phyloP scores from a whole-genome alignment of 2,329 filamentous ascomycete species.

The Botrytis medusae region DNA sequence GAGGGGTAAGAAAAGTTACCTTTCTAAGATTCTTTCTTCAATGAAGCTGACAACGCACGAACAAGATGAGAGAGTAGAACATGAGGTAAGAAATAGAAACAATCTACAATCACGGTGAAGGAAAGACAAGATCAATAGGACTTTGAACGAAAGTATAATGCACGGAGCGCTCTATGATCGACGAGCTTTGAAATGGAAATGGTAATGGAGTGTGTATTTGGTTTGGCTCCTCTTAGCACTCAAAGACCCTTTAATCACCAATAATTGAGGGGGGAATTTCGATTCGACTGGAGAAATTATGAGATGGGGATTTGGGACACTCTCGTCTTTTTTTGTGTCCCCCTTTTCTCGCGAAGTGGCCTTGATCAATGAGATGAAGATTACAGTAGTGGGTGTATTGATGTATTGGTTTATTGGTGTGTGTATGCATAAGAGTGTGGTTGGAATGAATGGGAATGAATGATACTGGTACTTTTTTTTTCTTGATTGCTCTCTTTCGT shows the following conservation, averaged over 20 bases:
- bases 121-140: constrained; percentile 21
- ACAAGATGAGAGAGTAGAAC: constrained; percentile 15
- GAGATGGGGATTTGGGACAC: background rate
- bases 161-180: constrained; percentile 32
- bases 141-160: constrained; percentile 20
- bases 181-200: constrained; percentile 16
- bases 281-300: background rate
- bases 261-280: background rate
- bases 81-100: constrained; percentile 23
- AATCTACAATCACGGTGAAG: constrained; percentile 27
- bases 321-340: background rate
- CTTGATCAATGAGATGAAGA: background rate
- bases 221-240: constrained; percentile 22
- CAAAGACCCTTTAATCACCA: constrained; percentile 24
- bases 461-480: constrained; percentile 6
- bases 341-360: background rate
- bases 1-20: background rate
- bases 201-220: background rate
- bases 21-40: background rate
- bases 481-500: background rate
- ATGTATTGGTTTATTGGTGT: background rate
- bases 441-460: background rate
- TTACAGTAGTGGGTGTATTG: background rate
- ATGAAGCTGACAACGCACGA: constrained; percentile 21
- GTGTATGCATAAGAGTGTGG: background rate